Evolutionary conservation across 768 basidiomycete genomes (phyloP).

Genomic region (Tephrocybe sp.): DNA sequence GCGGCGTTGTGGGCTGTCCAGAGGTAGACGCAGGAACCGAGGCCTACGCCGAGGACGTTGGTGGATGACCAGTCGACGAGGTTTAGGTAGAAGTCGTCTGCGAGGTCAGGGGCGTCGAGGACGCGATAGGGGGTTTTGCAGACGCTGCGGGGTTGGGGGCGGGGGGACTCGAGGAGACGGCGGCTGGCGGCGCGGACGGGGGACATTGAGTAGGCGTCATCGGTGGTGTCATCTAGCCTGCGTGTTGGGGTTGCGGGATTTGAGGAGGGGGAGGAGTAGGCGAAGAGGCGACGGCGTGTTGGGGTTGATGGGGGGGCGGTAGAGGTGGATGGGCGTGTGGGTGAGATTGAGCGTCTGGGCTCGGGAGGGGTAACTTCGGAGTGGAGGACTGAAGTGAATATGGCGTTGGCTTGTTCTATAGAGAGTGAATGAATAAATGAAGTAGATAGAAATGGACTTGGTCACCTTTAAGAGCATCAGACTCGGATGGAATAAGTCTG

Average conservation of each 20-base stretch:
- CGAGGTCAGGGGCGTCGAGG: slow-evolving; percentile 93
- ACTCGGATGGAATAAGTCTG: slow-evolving; percentile 64
- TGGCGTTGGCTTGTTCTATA: slow-evolving; percentile 79
- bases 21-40: slow-evolving; percentile 90
- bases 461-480: slow-evolving; percentile 78
- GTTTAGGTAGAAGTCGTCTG: slow-evolving; percentile 98
- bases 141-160: slow-evolving; percentile 76
- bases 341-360: slow-evolving; percentile 61
- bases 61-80: slow-evolving; percentile 96
- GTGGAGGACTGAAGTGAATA: slow-evolving; percentile 76
- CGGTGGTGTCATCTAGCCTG: slow-evolving; percentile 77
- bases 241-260: slow-evolving; percentile 56
- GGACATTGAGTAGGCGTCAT: slow-evolving; percentile 86
- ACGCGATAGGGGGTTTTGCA: slow-evolving; percentile 97
- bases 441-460: no score
- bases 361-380: slow-evolving; percentile 75
- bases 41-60: slow-evolving; percentile 91
- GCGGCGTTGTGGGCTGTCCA: slow-evolving; percentile 95
- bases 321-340: slow-evolving; percentile 38
- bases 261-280: slow-evolving; percentile 60
- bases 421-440: not conserved
- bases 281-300: slow-evolving; percentile 61
- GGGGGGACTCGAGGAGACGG: slow-evolving; percentile 78
- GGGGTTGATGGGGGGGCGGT: slow-evolving; percentile 45
- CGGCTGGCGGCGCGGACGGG: slow-evolving; percentile 86